A percentile compares a stretch with the other conserved stretches of the same genome.
Conservation (phyloP, 225 moss, liverwort and hornwort genomes). For the Straminergon stramineum region DNA sequence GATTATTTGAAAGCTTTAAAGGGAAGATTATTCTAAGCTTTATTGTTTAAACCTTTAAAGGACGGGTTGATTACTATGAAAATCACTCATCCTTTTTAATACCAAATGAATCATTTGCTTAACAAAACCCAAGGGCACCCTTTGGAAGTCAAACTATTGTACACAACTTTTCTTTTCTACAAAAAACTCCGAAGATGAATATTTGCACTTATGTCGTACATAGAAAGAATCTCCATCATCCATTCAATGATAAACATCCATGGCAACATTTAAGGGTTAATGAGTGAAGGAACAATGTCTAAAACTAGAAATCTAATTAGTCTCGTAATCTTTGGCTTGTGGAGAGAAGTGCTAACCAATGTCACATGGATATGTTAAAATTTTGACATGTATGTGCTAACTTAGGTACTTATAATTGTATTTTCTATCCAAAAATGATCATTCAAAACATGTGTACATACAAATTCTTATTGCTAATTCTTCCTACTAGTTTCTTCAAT, state of each 20-base stretch:
- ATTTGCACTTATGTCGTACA: neutral
- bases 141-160: neutral
- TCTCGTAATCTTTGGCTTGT: neutral
- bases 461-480: too few species aligned
- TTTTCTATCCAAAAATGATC: neutral
- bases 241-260: neutral
- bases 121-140: neutral
- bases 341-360: accelerated
- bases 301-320: neutral
- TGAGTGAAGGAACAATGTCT: neutral
- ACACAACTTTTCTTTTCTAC: accelerated
- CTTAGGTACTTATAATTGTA: neutral
- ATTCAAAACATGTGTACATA: neutral
- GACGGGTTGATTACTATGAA: neutral
- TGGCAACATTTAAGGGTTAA: accelerated
- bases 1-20: neutral
- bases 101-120: neutral
- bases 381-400: too few species aligned
- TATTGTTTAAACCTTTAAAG: too few species aligned
- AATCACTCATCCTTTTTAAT: neutral
- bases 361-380: too few species aligned
- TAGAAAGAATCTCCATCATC: too few species aligned
- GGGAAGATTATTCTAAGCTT: too few species aligned
- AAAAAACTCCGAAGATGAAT: neutral
- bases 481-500: neutral